Evolutionary conservation across 1,284 basidiomycete genomes (phyloP), one percentile per base, ranked within the genome.

Genomic region (Ceratobasidium sp.): DNA sequence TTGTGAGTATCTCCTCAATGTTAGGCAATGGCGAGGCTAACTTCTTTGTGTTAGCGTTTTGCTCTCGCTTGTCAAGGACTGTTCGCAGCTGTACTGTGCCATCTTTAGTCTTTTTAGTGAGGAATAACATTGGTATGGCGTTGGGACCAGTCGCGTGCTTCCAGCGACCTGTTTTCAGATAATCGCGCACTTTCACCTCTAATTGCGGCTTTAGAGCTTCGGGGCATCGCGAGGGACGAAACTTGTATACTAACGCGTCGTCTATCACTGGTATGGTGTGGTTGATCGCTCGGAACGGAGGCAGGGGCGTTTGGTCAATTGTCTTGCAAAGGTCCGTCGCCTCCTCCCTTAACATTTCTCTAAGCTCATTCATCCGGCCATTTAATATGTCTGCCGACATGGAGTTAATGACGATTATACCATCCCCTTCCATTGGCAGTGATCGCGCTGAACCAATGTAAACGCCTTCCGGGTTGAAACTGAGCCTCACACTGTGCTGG

Each of bases 211-310:
- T 64, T 1, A 64, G 45, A 1, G 45, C 62, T 24, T 64, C 62
- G n/a, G 62, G 62, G 15, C 62, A 64, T 27, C 47, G 24, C 17
- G 62, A 64, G 4, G 62, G 62, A 6, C 62, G 6, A 15, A 64
- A 64, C 19, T 50, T 24, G 41, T 84, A 84, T 0, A 81, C 65
- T 47, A 80, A 81, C 0, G 66, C 47, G 45, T 81, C 78, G 51
- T 86, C 81, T 4, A 83, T 83, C 7, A 86, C 54, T 0, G 84
- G 84, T 1, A 86, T 85, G 0, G 66, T 65, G 64, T 86, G 84
- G 63, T 86, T 85, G 6, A 86, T 82, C 0, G 75, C 82, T 0
- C 82, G 71, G 0, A 84, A 57, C 0, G 82, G 84, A 0, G 81
- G 84, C 14, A 84, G 56, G 0, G 76, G 75, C 0, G 80, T 79